Base-by-base conservation (phyloP, 129 eudicot genomes). In the Flaveria bidentis region DNA sequence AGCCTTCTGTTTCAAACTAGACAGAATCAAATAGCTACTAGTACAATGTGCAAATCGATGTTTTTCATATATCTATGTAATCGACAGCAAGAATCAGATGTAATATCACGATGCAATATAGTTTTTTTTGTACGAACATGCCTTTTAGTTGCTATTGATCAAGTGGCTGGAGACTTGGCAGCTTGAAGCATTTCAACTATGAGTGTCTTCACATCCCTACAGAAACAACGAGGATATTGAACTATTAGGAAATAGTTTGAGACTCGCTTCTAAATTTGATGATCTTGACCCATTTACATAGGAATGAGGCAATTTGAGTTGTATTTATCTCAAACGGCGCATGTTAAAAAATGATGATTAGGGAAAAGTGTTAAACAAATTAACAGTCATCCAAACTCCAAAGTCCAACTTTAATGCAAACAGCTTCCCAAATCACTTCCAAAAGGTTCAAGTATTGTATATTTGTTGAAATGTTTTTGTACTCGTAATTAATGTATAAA, bases 101-200 rank as follows among this genome's bases (percentile, higher is more conserved):
- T 61, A 7, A 53, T 30, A 51, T 22, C 62, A 12, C 1, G 39
- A 73, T 22, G 20, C 36, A 20, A 6, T 10, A 53, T 61, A 28
- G 41, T 23, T 61, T 61, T 55, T 56, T 18, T 55, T 30, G 66
- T 3, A 60, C 13, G 17, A 83, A 52, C 36, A 39, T 15, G 33
- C 62, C 78, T 70, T 55, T 72, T 30, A 50, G 50, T 30, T 62
- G 23, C 67, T 13, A 23, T 13, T 0, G 28, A 78, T 86, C 60
- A 84, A 64, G 49, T 69, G 58, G 57, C 78, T 50, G 76, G 80
- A 82, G 83, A 72, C 70, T 55, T 84, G 16, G 97, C 92, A 65
- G 88, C 95, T 85, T 86, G 92, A 82, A 91, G 97, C 97, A 91
- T 88, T 79, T 91, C 97, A 52, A 91, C 95, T 76, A 91, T 88